Evolutionary conservation across 2,329 filamentous ascomycete genomes (phyloP).

Genomic region (Fusarium nisikadoi): DNA sequence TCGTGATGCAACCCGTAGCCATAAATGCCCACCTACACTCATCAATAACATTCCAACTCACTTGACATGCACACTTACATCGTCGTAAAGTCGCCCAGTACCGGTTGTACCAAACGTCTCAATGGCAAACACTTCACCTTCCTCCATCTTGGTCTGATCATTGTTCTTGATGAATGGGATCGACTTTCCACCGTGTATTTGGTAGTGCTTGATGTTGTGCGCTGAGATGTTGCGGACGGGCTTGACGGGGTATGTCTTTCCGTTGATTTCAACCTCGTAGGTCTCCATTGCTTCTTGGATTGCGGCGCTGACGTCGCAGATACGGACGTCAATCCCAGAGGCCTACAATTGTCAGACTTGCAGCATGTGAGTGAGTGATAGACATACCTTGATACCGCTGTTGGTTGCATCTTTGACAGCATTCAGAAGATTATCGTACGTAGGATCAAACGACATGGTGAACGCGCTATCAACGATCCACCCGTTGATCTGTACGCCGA

Average conservation of each 20-base stretch:
- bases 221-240: conserved; percentile 84
- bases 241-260: conserved; percentile 81
- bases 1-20: conserved; percentile 59
- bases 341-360: conserved; percentile 26
- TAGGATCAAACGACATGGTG: conserved; percentile 77
- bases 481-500: conserved; percentile 80
- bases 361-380: fast-evolving
- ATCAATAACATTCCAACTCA: not conserved
- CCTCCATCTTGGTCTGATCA: conserved; percentile 93
- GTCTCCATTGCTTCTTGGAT: conserved; percentile 93
- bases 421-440: conserved; percentile 76
- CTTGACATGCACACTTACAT: conserved; percentile 60
- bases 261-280: conserved; percentile 84
- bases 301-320: conserved; percentile 81
- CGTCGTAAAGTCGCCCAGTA: conserved; percentile 81
- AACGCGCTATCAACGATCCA: conserved; percentile 83
- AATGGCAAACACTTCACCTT: conserved; percentile 91
- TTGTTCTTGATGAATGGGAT: conserved; percentile 88
- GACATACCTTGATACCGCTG: conserved; percentile 74
- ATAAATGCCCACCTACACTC: conserved; percentile 58
- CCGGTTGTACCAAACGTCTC: conserved; percentile 94
- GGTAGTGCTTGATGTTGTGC: conserved; percentile 86
- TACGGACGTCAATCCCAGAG: conserved; percentile 87
- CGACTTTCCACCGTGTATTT: conserved; percentile 88
- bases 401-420: conserved; percentile 81